Evolutionary conservation across 1,139 yeast species (phyloP), one percentile per base, ranked within the genome.

Genomic region (Diutina mesorugosa): DNA sequence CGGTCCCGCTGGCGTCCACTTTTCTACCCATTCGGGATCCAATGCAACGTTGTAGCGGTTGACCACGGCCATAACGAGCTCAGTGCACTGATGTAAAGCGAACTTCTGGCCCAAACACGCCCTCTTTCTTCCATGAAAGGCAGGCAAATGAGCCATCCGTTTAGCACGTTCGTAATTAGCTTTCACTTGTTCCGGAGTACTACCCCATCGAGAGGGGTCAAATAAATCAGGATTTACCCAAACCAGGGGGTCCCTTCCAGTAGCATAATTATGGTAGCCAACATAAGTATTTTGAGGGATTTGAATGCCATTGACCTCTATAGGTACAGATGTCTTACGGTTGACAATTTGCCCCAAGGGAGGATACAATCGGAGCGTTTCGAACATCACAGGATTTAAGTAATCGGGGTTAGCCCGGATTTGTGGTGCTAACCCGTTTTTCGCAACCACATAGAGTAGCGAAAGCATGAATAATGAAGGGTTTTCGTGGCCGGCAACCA

Each of bases 401-500:
- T 57, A 64, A 0, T 70, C 66, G 9, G 55, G 46, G 6, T 61
- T n/a, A 18, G 8, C 21, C 28, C 58, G 76, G 77, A 1, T 61
- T 56, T 56, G 81, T 65, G 16, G 80, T 60, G 14, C 58, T 0
- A 61, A 55, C 0, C 66, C 66, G 55, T 67, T 57, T 59, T 80
- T 81, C 1, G 80, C 79, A 45, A 82, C 62, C 9, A 79, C 64
- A 60, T 75, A 81, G 8, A 83, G 62, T 3, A 79, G 62, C 0
- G 85, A 79, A 1, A 79, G 73, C 61, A 82, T 64, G 16, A 81
- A 66, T 26, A 83, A 63, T 59, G 80, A 81, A 0, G 87, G 87
- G 59, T 83, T 83, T 61, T 83, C 87, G 65, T 83, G 87, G 0
- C 87, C 87, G 0, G 87, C 79, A 54, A 83, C 79, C 67, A 82